phyloP scores from a whole-genome alignment of 768 basidiomycete genomes.

The Pisolithus marmoratus region DNA sequence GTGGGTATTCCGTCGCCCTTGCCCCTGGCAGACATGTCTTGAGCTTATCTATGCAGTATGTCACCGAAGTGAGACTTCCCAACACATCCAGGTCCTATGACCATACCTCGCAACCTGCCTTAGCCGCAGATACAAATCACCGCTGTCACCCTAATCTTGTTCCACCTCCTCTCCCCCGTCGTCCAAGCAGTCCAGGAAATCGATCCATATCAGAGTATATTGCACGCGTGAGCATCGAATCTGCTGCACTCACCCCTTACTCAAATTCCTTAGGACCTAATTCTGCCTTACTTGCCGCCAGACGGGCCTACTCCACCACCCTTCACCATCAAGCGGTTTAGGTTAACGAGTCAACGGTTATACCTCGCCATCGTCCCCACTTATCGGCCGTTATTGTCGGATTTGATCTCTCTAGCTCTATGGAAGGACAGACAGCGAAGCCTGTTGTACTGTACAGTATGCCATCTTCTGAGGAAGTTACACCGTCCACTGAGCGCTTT shows the following conservation, averaged over 20 bases:
- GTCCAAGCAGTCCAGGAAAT: constrained; percentile 8
- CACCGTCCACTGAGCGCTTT: constrained; percentile 1
- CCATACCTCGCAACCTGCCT: constrained; percentile 14
- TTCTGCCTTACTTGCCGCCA: constrained; percentile 45
- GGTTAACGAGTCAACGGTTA: constrained; percentile 46
- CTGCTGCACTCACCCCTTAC: not conserved
- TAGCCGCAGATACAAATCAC: not conserved
- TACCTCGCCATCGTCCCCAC: constrained; percentile 48
- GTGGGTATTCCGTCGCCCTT: constrained; percentile 32
- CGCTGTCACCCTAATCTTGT: constrained; percentile 1
- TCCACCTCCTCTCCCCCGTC: constrained; percentile 4
- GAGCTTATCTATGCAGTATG: constrained; percentile 36
- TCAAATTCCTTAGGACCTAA: constrained; percentile 24
- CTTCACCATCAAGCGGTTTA: constrained; percentile 52
- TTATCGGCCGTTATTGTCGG: constrained; percentile 40
- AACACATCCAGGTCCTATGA: constrained; percentile 18
- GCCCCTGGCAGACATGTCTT: not conserved
- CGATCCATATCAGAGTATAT: constrained; percentile 23
- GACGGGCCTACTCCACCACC: constrained; percentile 32
- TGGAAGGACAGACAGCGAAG: constrained; percentile 52
- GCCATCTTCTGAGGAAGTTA: constrained; percentile 19
- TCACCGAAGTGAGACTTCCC: constrained; percentile 47
- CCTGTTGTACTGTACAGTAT: constrained; percentile 44
- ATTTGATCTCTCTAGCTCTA: constrained; percentile 40
- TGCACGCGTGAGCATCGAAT: constrained; percentile 17